Evolutionary conservation across 1,284 basidiomycete genomes (phyloP).

Genomic region (Sanguinoderma infundibulare): DNA sequence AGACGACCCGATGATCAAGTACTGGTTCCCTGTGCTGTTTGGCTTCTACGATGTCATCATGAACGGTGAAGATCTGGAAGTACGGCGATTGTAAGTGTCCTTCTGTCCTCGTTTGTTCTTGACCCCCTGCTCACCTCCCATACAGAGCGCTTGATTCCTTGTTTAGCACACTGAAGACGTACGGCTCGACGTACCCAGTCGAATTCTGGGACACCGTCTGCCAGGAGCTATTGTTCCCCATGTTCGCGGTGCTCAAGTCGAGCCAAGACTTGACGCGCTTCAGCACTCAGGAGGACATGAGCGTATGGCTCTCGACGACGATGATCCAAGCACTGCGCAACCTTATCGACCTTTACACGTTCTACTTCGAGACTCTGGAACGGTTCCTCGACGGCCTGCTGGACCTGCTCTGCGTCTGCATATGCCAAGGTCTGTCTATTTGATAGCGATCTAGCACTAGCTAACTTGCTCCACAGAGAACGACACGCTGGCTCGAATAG

Average conservation of each 20-base stretch:
- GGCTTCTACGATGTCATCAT: conserved; percentile 99
- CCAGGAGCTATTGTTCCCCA: conserved; percentile 97
- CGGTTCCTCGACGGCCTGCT: conserved; percentile 90
- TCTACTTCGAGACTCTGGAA: conserved; percentile 93
- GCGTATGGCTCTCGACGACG: conserved; percentile 98
- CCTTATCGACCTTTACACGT: conserved; percentile 95
- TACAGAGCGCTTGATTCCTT: conserved; percentile 92
- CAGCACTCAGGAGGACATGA: conserved; percentile 98
- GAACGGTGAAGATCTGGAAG: conserved; percentile 99
- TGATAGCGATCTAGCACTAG: background rate
- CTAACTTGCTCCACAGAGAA: conserved; percentile 67
- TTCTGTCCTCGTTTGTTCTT: background rate
- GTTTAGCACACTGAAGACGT: conserved; percentile 92
- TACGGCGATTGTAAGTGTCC: conserved; percentile 83
- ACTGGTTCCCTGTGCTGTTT: conserved; percentile 97
- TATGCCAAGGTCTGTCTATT: conserved; percentile 85
- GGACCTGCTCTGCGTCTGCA: conserved; percentile 95
- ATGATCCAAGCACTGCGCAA: conserved; percentile 99
- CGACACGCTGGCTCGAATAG: conserved; percentile 97
- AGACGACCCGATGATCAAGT: conserved; percentile 90
- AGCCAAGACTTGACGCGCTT: conserved; percentile 91
- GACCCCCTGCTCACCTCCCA: conserved; percentile 1
- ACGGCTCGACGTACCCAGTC: conserved; percentile 86
- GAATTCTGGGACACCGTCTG: conserved; percentile 99
- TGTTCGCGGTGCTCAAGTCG: conserved; percentile 95